Percentiles rank a stretch among this genome's conserved stretches.
These are phyloP conservation scores for Solanum ossicruentum DNA, from an alignment of 257 asterid species.

Conservation along the genomic window DNA sequence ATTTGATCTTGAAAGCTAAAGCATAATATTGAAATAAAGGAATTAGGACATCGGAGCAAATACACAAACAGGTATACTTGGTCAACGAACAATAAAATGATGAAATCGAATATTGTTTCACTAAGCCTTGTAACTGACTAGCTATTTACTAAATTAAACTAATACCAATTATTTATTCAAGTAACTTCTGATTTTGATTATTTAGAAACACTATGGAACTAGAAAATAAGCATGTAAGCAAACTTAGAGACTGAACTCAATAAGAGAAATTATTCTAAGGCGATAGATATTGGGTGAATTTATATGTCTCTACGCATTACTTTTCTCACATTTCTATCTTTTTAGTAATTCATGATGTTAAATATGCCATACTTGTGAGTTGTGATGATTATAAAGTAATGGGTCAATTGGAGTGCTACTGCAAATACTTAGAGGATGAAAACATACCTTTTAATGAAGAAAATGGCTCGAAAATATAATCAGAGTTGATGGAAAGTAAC, in stretches of 20 bases:
- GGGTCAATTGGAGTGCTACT: too few relatives aligned
- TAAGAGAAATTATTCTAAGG: neutral
- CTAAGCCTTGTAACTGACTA: neutral
- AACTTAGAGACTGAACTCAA: neutral
- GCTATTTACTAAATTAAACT: too few relatives aligned
- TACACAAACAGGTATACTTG: neutral
- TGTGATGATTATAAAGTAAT: neutral
- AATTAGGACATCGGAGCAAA: neutral
- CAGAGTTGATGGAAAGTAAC: too few relatives aligned
- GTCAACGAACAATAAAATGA: neutral
- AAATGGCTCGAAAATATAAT: too few relatives aligned
- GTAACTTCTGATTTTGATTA: neutral
- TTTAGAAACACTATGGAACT: too few relatives aligned
- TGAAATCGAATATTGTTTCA: neutral
- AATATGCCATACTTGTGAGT: neutral
- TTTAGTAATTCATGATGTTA: neutral
- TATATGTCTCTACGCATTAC: neutral
- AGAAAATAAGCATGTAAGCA: neutral
- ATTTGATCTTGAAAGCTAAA: neutral
- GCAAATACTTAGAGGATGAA: too few relatives aligned
- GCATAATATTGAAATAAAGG: neutral
- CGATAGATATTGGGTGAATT: neutral
- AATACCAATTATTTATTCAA: neutral
- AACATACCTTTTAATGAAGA: too few relatives aligned
- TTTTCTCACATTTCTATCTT: neutral